Evolutionary conservation across 2,329 filamentous ascomycete genomes (phyloP).

Genomic region (Fusarium torulosum): DNA sequence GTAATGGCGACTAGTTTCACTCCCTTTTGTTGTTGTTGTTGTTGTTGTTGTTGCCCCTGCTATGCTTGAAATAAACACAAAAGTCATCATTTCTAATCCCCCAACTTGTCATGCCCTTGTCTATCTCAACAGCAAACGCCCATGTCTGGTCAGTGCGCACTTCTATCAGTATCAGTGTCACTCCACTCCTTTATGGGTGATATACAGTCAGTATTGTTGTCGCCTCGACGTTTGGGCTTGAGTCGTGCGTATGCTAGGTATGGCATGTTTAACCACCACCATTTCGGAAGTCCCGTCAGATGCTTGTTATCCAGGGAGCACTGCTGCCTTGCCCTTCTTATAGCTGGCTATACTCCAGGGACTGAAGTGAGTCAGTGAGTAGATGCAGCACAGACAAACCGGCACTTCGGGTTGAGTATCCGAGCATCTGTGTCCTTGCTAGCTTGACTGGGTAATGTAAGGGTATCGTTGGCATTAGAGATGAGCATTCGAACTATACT

Average conservation of each 20-base stretch:
- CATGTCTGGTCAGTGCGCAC: slow-evolving; percentile 29
- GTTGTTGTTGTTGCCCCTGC: not conserved
- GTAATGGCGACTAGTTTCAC: not conserved
- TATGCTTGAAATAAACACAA: not conserved
- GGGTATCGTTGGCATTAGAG: slow-evolving; percentile 4
- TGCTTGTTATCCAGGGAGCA: not conserved
- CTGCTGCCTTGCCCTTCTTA: not conserved
- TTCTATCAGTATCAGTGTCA: slow-evolving; percentile 16
- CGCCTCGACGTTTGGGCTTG: slow-evolving; percentile 8
- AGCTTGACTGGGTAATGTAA: slow-evolving; percentile 8
- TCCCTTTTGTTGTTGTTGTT: slow-evolving; percentile 11
- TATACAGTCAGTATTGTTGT: slow-evolving; percentile 9
- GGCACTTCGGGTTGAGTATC: slow-evolving; percentile 25
- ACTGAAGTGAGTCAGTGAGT: slow-evolving; percentile 10
- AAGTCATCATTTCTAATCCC: not conserved
- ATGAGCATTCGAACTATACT: not conserved
- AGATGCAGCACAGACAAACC: slow-evolving; percentile 27
- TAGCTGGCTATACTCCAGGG: not conserved
- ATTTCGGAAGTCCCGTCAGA: slow-evolving; percentile 7
- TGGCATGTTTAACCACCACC: slow-evolving; percentile 13
- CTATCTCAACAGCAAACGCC: slow-evolving; percentile 21
- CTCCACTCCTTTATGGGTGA: slow-evolving; percentile 23
- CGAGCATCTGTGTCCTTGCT: slow-evolving; percentile 22
- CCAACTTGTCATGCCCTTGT: too few relatives aligned
- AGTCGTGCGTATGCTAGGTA: slow-evolving; percentile 11